These are phyloP conservation scores for Daldinia concentrica DNA, from an alignment of 495 filamentous ascomycete species.

Conservation along the genomic window DNA sequence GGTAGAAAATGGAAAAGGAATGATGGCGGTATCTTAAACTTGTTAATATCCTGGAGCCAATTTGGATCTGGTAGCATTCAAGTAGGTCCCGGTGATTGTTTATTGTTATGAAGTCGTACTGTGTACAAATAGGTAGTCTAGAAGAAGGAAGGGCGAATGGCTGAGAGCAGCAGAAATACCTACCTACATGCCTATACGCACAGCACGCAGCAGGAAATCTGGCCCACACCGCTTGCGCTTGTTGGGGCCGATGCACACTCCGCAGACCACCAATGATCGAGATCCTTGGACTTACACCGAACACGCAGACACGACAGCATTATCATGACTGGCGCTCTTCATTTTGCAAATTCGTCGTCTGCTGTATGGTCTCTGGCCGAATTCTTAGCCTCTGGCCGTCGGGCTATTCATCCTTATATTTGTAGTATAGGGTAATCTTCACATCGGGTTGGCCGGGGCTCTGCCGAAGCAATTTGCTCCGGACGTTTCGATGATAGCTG, in stretches of 20 bases:
- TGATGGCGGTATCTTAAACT: slow-evolving; percentile 33
- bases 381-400: neutral
- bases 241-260: slow-evolving; percentile 31
- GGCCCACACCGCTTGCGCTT: slow-evolving; percentile 38
- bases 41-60: slow-evolving; percentile 18
- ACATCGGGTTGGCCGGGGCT: slow-evolving; percentile 25
- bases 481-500: slow-evolving; percentile 6
- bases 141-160: slow-evolving; percentile 13
- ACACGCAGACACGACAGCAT: slow-evolving; percentile 44
- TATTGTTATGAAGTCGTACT: slow-evolving; percentile 25
- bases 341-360: slow-evolving; percentile 15
- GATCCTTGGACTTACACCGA: slow-evolving; percentile 34
- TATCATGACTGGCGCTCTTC: slow-evolving; percentile 30
- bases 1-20: slow-evolving; percentile 21
- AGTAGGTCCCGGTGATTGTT: slow-evolving; percentile 22
- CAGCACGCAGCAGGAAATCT: neutral
- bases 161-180: neutral
- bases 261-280: slow-evolving; percentile 33
- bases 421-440: neutral
- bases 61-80: slow-evolving; percentile 33
- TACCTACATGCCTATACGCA: neutral
- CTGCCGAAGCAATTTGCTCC: slow-evolving; percentile 12
- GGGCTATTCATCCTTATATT: slow-evolving; percentile 2
- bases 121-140: slow-evolving; percentile 37
- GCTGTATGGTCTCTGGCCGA: slow-evolving; percentile 11